Evolutionary conservation across 108 stramenopile genomes (phyloP).

Genomic region (Cyclostephanos tholiformis): DNA sequence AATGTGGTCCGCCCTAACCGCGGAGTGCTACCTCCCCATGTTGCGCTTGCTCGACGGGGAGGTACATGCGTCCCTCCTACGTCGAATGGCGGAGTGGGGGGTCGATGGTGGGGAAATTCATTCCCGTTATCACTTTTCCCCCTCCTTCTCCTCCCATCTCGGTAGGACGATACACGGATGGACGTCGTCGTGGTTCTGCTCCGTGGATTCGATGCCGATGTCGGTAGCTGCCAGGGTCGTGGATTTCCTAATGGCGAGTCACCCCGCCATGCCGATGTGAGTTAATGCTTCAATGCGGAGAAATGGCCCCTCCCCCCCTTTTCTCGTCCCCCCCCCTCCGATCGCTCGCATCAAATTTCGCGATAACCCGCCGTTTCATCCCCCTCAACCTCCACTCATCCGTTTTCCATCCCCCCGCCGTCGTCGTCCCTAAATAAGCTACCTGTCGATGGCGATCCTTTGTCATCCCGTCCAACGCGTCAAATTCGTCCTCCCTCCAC

Average conservation of each 20-base stretch:
- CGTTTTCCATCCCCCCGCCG: too few species aligned
- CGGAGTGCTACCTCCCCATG: constrained; percentile 29
- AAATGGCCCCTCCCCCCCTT: neutral
- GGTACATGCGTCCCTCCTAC: constrained; percentile 10
- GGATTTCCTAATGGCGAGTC: constrained; percentile 41
- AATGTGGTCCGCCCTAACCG: constrained; percentile 3
- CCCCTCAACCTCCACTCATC: too few species aligned
- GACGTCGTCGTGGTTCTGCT: constrained; percentile 39
- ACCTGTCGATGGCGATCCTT: constrained; percentile 24
- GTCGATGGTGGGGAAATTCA: too few species aligned
- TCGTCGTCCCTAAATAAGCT: too few species aligned
- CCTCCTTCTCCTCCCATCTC: too few species aligned
- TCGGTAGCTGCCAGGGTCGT: constrained; percentile 25
- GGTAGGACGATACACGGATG: constrained; percentile 18
- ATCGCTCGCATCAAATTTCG: too few species aligned
- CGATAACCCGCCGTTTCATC: too few species aligned
- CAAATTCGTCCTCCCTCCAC: constrained; percentile 14
- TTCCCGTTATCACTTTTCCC: too few species aligned
- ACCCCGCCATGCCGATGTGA: constrained; percentile 38
- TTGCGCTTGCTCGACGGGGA: constrained; percentile 25
- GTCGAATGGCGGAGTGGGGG: too few species aligned
- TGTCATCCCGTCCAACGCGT: constrained; percentile 29
- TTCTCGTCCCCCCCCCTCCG: neutral
- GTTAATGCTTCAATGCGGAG: too few species aligned
- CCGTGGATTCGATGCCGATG: constrained; percentile 15